Evolutionary conservation across 176 grass and related monocot genomes (phyloP), one percentile per base, ranked within the genome.

Genomic region (Avena sativa): DNA sequence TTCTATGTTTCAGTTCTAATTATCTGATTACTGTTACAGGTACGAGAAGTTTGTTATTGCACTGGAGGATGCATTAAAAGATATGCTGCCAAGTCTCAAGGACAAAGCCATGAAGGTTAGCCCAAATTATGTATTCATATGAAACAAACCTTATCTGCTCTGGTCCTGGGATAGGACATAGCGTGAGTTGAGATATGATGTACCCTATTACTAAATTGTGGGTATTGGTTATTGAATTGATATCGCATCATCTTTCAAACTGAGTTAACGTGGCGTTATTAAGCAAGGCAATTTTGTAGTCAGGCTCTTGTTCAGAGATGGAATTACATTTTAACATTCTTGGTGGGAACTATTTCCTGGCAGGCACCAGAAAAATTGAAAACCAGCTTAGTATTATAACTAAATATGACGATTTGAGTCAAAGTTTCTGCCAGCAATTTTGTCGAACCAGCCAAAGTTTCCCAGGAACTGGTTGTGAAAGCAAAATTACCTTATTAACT

Each of bases 41-140:
- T 98, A 98, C 12, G 96, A 98, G 87, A 93, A 89, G 36, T 96
- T 96, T 92, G 96, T 98, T 85, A 92, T 91, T 81, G 89, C 93
- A 48, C 79, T 98, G 64, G 96, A 98, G 87, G 93, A 91, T 82
- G 96, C 93, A 13, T 69, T 98, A 64, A 98, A 98, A 86, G 96
- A 98, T 85, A 98, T 94, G 93, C 82, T 98, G 58, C 96, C 93
- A 68, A 98, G 78, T 87, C 96, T 98, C 9, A 96, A 98, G 81
- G 93, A 98, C 90, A 98, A 93, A 91, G 93, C 96, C 80, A 92
- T 98, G 90, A 98, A 98, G 96, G 93, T 96, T 88, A 65, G 83
- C 5, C 36, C 76, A 70, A 44, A 49, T 90, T 72, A 61, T 87
- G 57, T 75, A 66, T 83, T 88, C 32, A 56, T 78, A 74, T 58